A percentile compares a stretch with the other conserved stretches of the same genome.
phyloP scores from a whole-genome alignment of 2,329 filamentous ascomycete genomes.

The Decorospora gaudefroyi region DNA sequence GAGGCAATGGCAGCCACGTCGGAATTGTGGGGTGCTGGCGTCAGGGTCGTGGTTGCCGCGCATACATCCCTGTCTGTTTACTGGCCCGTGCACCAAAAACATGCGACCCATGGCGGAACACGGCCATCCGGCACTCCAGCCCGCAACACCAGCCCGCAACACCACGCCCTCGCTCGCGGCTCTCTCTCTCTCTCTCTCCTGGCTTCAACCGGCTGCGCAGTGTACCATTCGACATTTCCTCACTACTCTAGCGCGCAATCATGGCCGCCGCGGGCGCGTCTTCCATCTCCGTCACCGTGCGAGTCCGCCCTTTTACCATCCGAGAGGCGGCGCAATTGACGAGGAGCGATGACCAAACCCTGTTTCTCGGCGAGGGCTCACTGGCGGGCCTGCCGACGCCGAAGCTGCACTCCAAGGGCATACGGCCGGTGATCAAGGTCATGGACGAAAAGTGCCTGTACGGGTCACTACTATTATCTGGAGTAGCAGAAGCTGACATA shows the following conservation, averaged over 20 bases:
- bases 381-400: slow-evolving; percentile 84
- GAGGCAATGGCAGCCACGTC: slow-evolving; percentile 7
- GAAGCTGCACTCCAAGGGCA: slow-evolving; percentile 81
- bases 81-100: slow-evolving; percentile 28
- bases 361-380: slow-evolving; percentile 97
- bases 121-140: slow-evolving; percentile 32
- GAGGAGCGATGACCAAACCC: slow-evolving; percentile 76
- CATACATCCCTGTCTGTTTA: slow-evolving; percentile 38
- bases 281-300: slow-evolving; percentile 59
- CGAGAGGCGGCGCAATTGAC: slow-evolving; percentile 91
- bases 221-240: slow-evolving; percentile 12
- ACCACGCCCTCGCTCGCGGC: slow-evolving; percentile 24
- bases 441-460: slow-evolving; percentile 96
- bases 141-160: slow-evolving; percentile 16
- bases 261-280: slow-evolving; percentile 53
- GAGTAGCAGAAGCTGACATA: slow-evolving; percentile 24
- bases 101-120: slow-evolving; percentile 22
- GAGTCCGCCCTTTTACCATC: slow-evolving; percentile 73
- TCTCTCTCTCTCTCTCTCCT: slow-evolving; percentile 9
- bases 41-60: slow-evolving; percentile 29
- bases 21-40: slow-evolving; percentile 13
- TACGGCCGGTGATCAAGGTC: slow-evolving; percentile 92
- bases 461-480: slow-evolving; percentile 39
- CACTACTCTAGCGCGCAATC: slow-evolving; percentile 23
- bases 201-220: slow-evolving; percentile 25